phyloP scores from a whole-genome alignment of 306 rosid genomes.

The Corylus americana region DNA sequence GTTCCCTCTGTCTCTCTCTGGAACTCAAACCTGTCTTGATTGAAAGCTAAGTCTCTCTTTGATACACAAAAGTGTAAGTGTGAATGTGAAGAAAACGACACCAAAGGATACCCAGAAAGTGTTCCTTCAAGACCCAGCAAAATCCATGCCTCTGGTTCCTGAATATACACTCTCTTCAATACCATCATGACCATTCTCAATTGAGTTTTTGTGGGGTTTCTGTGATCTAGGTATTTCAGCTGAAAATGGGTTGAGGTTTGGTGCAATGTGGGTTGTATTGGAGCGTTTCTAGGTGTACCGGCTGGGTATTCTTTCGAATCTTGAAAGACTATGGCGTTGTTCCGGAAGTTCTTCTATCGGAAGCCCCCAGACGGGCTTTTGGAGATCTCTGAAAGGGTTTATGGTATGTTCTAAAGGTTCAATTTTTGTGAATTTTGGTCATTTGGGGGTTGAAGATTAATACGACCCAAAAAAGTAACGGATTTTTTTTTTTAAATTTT shows the following conservation, averaged over 20 bases:
- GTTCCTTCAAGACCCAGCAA: constrained; percentile 76
- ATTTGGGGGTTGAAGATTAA: constrained; percentile 20
- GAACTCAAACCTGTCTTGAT: constrained; percentile 52
- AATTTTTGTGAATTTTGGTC: constrained; percentile 19
- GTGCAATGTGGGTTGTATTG: constrained; percentile 47
- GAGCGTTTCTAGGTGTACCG: constrained; percentile 34
- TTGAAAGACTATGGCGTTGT: constrained; percentile 71
- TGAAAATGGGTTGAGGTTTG: constrained; percentile 22
- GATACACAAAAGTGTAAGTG: constrained; percentile 34
- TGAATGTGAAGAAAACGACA: constrained; percentile 57
- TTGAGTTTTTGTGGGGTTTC: constrained; percentile 35
- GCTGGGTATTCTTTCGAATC: constrained; percentile 45
- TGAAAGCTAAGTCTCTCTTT: constrained; percentile 74
- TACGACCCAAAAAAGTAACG: neutral
- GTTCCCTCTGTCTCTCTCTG: constrained; percentile 11
- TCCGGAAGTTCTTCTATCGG: constrained; percentile 86
- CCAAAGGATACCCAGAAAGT: constrained; percentile 34
- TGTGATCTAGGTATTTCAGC: constrained; percentile 31
- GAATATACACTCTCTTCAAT: constrained; percentile 47
- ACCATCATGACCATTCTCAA: constrained; percentile 35
- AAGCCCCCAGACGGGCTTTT: constrained; percentile 97
- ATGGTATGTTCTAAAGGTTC: constrained; percentile 62
- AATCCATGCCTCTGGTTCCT: constrained; percentile 60
- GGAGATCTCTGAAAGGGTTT: constrained; percentile 94
- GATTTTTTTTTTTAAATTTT: too few species aligned